Evolutionary conservation across 2,329 filamentous ascomycete species (phyloP).

Genomic region (Cytospora piceae): DNA sequence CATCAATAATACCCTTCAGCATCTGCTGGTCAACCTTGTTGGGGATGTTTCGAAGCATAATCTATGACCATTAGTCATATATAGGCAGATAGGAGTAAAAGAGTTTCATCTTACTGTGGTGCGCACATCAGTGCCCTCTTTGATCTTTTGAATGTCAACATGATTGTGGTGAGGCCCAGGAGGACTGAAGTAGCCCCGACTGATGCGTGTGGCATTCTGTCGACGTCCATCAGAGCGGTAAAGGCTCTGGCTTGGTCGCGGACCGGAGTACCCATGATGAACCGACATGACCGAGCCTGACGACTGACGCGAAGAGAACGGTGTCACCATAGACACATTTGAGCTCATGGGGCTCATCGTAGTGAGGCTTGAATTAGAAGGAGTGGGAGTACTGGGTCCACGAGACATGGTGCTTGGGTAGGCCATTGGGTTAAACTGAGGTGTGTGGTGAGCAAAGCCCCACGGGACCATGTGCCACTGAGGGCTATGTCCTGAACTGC

Average conservation of each 20-base stretch:
- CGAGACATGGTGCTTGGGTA: conserved; percentile 13
- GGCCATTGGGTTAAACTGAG: not conserved
- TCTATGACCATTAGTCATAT: conserved; percentile 50
- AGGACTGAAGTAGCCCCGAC: conserved; percentile 48
- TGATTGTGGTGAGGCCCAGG: conserved; percentile 60
- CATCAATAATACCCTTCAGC: conserved; percentile 79
- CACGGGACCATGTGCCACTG: conserved; percentile 24
- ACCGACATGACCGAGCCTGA: conserved; percentile 32
- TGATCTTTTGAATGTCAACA: conserved; percentile 64
- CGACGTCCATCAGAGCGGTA: conserved; percentile 48
- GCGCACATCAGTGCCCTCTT: conserved; percentile 70
- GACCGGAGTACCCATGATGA: not conserved
- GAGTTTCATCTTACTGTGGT: conserved; percentile 61
- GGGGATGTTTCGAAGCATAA: conserved; percentile 95
- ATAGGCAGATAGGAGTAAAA: not conserved
- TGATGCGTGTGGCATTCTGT: conserved; percentile 53
- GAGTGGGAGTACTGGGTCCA: conserved; percentile 7
- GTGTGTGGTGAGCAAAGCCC: conserved; percentile 6
- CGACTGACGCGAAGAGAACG: conserved; percentile 26
- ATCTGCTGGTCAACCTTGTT: conserved; percentile 82
- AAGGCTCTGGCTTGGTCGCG: conserved; percentile 39
- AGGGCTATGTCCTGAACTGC: conserved; percentile 4
- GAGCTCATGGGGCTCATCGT: conserved; percentile 38
- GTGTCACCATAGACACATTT: conserved; percentile 39
- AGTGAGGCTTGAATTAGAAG: not conserved